phyloP scores from a whole-genome alignment of 2,329 filamentous ascomycete species.

The Drechslerella coelobrocha region DNA sequence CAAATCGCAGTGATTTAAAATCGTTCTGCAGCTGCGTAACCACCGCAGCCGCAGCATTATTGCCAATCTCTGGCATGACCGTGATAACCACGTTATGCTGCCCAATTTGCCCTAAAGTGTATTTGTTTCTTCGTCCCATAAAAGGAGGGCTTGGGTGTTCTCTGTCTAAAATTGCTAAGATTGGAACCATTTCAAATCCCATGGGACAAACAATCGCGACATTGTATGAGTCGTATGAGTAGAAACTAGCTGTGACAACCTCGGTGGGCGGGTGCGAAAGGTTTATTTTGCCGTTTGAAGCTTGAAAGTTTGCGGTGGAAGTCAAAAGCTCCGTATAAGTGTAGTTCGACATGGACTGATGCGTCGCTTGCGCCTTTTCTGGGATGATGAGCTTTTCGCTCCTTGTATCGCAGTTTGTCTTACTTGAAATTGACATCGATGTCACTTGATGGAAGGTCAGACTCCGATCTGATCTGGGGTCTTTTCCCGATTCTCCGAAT shows the following conservation, averaged over 20 bases:
- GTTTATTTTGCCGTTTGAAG: background rate
- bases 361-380: background rate
- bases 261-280: background rate
- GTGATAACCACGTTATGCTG: conserved; percentile 23
- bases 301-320: conserved; percentile 2
- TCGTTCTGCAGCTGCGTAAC: conserved; percentile 22
- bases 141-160: conserved; percentile 1
- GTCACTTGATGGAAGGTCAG: background rate
- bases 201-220: conserved; percentile 26
- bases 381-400: background rate
- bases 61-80: conserved; percentile 25
- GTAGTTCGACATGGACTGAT: background rate
- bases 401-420: background rate
- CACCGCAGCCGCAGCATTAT: conserved; percentile 15
- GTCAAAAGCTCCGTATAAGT: background rate
- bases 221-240: conserved; percentile 9
- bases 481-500: too few species aligned
- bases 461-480: conserved; percentile 5
- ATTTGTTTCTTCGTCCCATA: conserved; percentile 9
- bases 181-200: conserved; percentile 18
- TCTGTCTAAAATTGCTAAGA: conserved; percentile 20
- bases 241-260: background rate
- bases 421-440: background rate
- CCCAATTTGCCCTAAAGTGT: conserved; percentile 25
- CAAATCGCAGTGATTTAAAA: conserved; percentile 31